These are phyloP conservation scores for Fonsecaea pedrosoi DNA, from an alignment of 2,329 filamentous ascomycete genomes.

Conservation along the genomic window DNA sequence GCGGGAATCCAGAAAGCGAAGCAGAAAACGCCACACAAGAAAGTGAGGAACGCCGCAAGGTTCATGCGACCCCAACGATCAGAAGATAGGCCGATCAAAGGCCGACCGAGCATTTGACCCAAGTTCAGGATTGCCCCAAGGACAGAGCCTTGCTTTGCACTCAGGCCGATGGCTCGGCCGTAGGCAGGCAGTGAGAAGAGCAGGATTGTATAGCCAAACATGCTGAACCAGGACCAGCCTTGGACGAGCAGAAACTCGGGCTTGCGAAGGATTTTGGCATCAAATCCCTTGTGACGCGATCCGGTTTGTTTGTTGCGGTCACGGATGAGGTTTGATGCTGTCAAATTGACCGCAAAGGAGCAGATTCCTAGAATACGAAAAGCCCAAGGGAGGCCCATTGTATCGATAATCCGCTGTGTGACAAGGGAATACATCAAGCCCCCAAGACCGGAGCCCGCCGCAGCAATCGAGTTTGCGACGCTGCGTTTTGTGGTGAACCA, in stretches of 20 bases:
- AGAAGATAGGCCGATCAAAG: constrained; percentile 67
- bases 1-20: constrained; percentile 69
- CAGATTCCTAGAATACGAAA: constrained; percentile 67
- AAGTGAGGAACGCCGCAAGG: constrained; percentile 63
- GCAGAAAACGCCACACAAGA: constrained; percentile 63
- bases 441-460: constrained; percentile 65
- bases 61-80: constrained; percentile 68
- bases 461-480: constrained; percentile 66
- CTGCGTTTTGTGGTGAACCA: constrained; percentile 66
- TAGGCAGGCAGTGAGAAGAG: constrained; percentile 70
- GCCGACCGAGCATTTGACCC: constrained; percentile 63
- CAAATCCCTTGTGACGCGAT: constrained; percentile 60
- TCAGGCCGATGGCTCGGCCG: constrained; percentile 64
- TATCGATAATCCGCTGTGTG: constrained; percentile 63
- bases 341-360: constrained; percentile 59
- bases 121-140: constrained; percentile 69
- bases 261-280: constrained; percentile 59
- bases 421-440: constrained; percentile 66
- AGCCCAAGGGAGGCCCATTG: constrained; percentile 64
- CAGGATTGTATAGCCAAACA: constrained; percentile 70
- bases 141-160: constrained; percentile 64
- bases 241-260: constrained; percentile 65
- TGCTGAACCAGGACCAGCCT: constrained; percentile 65
- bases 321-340: constrained; percentile 60
- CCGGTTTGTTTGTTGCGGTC: constrained; percentile 66